A percentile compares a stretch with the other conserved stretches of the same genome.
Conservation (phyloP, 2,329 filamentous ascomycete species). For the Elsinoe arachidis region DNA sequence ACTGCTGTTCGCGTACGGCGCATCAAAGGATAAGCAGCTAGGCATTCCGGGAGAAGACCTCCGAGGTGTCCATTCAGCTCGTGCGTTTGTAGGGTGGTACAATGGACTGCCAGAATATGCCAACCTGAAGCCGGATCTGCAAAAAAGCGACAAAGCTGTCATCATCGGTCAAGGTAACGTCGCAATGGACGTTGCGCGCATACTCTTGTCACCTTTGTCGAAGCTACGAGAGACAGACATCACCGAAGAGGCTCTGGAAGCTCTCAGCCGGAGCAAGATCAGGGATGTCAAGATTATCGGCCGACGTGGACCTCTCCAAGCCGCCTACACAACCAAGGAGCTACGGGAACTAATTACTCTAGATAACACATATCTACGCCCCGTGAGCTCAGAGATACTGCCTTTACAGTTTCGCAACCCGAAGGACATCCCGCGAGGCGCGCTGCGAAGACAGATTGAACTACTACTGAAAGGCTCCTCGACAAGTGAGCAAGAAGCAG, state of each 20-base stretch:
- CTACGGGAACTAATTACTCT: slow-evolving; percentile 78
- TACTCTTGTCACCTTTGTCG: slow-evolving; percentile 69
- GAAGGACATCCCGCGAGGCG: slow-evolving; percentile 58
- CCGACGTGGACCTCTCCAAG: slow-evolving; percentile 71
- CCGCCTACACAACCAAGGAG: slow-evolving; percentile 93
- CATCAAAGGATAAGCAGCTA: slow-evolving; percentile 70
- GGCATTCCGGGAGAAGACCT: slow-evolving; percentile 73
- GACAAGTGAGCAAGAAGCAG: slow-evolving; percentile 38
- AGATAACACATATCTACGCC: slow-evolving; percentile 60
- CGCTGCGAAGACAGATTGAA: slow-evolving; percentile 69
- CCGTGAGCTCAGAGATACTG: slow-evolving; percentile 57
- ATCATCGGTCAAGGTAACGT: slow-evolving; percentile 95
- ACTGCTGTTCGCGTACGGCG: slow-evolving; percentile 86
- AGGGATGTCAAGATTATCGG: slow-evolving; percentile 81
- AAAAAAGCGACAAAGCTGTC: slow-evolving; percentile 69
- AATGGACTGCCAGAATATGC: slow-evolving; percentile 85
- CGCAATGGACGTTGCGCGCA: slow-evolving; percentile 83
- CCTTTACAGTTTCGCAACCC: slow-evolving; percentile 47
- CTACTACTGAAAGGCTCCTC: slow-evolving; percentile 67
- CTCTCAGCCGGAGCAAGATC: slow-evolving; percentile 62
- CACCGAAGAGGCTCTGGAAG: slow-evolving; percentile 69
- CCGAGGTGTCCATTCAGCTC: slow-evolving; percentile 72
- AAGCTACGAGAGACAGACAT: slow-evolving; percentile 77
- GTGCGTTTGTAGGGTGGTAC: slow-evolving; percentile 96
- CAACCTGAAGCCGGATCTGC: slow-evolving; percentile 62